Evolutionary conservation across 306 rosid species (phyloP), one percentile per base, ranked within the genome.

Genomic region (Nissolia schottii): DNA sequence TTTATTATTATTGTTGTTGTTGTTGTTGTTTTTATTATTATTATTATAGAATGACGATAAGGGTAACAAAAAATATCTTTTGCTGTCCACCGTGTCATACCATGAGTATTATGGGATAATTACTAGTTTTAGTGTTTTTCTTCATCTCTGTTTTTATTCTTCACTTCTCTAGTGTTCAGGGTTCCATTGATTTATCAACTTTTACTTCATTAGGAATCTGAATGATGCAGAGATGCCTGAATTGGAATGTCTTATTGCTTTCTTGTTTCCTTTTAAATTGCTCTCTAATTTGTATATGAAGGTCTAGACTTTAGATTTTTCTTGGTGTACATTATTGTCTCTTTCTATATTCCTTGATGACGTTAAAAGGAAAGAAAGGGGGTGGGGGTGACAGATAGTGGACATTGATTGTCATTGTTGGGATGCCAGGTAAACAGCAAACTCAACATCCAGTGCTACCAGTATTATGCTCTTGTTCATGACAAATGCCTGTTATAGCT

Each of bases 391-490:
- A 63, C 27, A 64, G 55, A 56, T 31, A 18, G 74, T 18, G 64
- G 46, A 20, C 18, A 61, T 46, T 38, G 37, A 64, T 77, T 14
- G 25, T 53, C 48, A 27, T 20, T 64, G 22, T 56, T 72, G 13
- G 66, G 70, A 64, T 64, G 48, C 40, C 48, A 31, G 61, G 65
- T n/a, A n/a, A n/a, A n/a, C n/a, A n/a, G n/a, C 62, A 65, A 34
- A 11, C 46, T 78, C 27, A 8, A 56, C 10, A 29, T 54, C 34
- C 60, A 24, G 31, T 24, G 32, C 19, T 11, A 24, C 54, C 23
- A 49, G 56, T 7, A 7, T 11, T 49, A 49, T 35, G 13, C 49
- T 16, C 0, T 55, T 68, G 64, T 60, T 77, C n/a, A 8, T 18
- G 14, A 43, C 74, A 34, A 62, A 13, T 70, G 45, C 16, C 27